Conservation (phyloP, 768 basidiomycete species). For the Russula olivacea region DNA sequence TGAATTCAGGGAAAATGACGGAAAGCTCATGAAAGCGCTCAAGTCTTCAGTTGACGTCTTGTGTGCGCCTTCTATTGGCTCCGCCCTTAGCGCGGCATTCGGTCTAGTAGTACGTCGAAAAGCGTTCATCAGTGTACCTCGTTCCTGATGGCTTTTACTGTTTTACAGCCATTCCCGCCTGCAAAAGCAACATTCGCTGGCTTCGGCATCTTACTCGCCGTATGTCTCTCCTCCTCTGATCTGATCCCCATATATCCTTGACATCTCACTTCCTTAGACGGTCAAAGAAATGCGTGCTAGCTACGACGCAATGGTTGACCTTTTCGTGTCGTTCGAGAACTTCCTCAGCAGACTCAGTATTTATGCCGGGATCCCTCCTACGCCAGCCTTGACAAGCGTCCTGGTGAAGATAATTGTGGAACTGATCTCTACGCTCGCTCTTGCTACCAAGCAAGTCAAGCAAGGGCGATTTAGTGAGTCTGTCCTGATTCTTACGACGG, state of each 20-base stretch:
- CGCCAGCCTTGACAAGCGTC: too few relatives aligned
- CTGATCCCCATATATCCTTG: neutral
- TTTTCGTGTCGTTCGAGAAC: too few relatives aligned
- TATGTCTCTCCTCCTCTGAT: neutral
- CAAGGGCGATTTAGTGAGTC: slow-evolving; percentile 4
- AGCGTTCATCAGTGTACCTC: neutral
- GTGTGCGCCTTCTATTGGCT: neutral
- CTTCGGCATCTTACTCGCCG: neutral
- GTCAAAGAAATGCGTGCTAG: too few relatives aligned
- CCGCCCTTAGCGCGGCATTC: neutral
- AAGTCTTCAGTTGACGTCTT: neutral
- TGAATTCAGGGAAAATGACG: neutral
- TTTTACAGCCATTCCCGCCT: neutral
- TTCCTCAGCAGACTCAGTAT: too few relatives aligned
- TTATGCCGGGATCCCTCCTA: too few relatives aligned
- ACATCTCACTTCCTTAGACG: neutral
- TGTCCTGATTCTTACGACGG: neutral
- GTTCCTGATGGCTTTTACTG: too few relatives aligned
- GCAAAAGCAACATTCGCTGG: neutral
- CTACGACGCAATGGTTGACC: too few relatives aligned
- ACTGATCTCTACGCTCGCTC: too few relatives aligned
- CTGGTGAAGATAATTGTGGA: too few relatives aligned
- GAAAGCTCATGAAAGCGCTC: neutral
- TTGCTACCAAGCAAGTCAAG: too few relatives aligned
- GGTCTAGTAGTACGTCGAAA: neutral